phyloP scores from a whole-genome alignment of 805 yeast genomes.

The Wilhelminamyces savonicus region DNA sequence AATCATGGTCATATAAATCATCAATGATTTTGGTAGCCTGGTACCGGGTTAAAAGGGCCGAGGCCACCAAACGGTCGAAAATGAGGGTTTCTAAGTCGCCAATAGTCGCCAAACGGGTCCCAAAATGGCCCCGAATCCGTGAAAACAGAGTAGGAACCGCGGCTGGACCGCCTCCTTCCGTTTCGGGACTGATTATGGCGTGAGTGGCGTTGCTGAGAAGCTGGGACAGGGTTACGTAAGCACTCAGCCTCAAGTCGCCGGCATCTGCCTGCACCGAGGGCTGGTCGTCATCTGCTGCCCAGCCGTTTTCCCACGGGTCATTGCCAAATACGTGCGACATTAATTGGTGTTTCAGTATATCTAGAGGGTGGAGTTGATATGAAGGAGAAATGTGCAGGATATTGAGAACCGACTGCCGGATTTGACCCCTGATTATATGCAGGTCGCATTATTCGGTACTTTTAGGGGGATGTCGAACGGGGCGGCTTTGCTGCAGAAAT shows the following conservation, averaged over 20 bases:
- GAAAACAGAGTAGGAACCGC: constrained; percentile 26
- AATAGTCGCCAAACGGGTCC: constrained; percentile 12
- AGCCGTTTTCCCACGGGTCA: constrained; percentile 37
- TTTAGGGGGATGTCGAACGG: no score
- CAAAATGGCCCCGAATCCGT: constrained; percentile 12
- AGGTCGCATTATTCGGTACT: no score
- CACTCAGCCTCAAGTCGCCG: not conserved
- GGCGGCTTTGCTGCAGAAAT: no score
- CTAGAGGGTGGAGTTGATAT: no score
- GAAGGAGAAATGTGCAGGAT: no score
- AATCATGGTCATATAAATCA: constrained; percentile 27
- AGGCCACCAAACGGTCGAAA: constrained; percentile 20
- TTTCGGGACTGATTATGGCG: constrained; percentile 1
- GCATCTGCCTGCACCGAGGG: constrained; percentile 3
- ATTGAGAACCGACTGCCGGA: no score
- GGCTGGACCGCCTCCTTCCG: constrained; percentile 5
- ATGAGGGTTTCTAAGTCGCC: constrained; percentile 24
- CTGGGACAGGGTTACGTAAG: not conserved
- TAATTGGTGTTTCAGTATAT: no score
- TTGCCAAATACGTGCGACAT: no score
- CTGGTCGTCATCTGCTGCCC: constrained; percentile 18
- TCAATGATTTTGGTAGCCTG: constrained; percentile 30
- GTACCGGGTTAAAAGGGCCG: constrained; percentile 18
- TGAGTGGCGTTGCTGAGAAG: constrained; percentile 6
- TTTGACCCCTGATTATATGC: no score